These are phyloP conservation scores for Ceratocystis eucalypticola DNA, from an alignment of 2,329 filamentous ascomycete genomes.

Conservation along the genomic window DNA sequence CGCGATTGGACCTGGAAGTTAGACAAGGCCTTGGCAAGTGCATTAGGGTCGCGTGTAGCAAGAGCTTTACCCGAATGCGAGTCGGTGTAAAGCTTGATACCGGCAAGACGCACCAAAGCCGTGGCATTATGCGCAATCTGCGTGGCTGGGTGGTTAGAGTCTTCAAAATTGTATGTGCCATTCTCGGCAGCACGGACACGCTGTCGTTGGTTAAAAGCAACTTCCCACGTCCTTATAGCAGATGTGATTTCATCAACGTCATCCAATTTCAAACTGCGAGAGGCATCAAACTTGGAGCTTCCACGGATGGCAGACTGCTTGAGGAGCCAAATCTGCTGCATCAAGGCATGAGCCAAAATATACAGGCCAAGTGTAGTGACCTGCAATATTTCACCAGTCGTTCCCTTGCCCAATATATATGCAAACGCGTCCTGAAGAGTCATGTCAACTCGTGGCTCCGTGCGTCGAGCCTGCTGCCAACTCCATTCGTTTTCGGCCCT, in stretches of 20 bases:
- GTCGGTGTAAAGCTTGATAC: conserved; percentile 53
- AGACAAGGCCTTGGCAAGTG: conserved; percentile 46
- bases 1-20: conserved; percentile 12
- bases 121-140: conserved; percentile 55
- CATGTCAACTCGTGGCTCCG: conserved; percentile 38
- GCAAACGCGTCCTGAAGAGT: conserved; percentile 45
- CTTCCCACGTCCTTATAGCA: conserved; percentile 44
- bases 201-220: conserved; percentile 43
- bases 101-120: conserved; percentile 45
- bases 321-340: conserved; percentile 58
- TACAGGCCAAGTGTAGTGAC: conserved; percentile 54
- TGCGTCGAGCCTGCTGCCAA: conserved; percentile 44
- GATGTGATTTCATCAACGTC: conserved; percentile 44
- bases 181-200: conserved; percentile 38
- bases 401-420: conserved; percentile 32
- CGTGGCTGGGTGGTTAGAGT: conserved; percentile 32
- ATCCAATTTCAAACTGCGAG: conserved; percentile 38
- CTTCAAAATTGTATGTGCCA: conserved; percentile 24
- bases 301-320: conserved; percentile 47
- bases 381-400: conserved; percentile 22
- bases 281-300: conserved; percentile 36
- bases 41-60: conserved; percentile 48
- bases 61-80: conserved; percentile 48
- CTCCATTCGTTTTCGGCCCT: conserved; percentile 44
- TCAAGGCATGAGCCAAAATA: conserved; percentile 55